These are phyloP conservation scores for Podosphaera aphanis DNA, from an alignment of 2,329 filamentous ascomycete genomes.

Conservation along the genomic window DNA sequence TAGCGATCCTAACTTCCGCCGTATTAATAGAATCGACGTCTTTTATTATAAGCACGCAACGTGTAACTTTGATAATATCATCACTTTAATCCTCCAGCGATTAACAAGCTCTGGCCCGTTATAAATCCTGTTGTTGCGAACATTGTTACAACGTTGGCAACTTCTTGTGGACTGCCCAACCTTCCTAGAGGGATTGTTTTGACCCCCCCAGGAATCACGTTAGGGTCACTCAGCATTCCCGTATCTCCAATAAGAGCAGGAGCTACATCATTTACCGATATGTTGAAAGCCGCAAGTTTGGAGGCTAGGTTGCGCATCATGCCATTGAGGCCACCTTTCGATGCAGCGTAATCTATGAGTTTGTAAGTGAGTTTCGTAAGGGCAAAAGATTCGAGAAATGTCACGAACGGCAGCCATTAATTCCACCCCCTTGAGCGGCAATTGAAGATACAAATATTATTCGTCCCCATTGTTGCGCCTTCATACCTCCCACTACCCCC, in stretches of 20 bases:
- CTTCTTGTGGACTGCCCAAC: slow-evolving; percentile 22
- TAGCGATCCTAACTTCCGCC: too few species aligned
- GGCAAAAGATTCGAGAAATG: neutral
- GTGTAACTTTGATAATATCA: too few species aligned
- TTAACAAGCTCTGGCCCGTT: slow-evolving; percentile 22
- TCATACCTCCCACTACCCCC: slow-evolving; percentile 12
- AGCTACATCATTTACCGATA: slow-evolving; percentile 25
- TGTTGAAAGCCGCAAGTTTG: slow-evolving; percentile 20
- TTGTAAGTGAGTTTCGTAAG: neutral
- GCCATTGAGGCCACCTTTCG: slow-evolving; percentile 22
- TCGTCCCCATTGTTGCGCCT: slow-evolving; percentile 19
- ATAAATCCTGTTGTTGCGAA: slow-evolving; percentile 23
- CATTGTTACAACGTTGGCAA: slow-evolving; percentile 24
- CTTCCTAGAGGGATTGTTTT: slow-evolving; percentile 21
- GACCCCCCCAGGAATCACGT: slow-evolving; percentile 9
- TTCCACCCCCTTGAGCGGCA: slow-evolving; percentile 8
- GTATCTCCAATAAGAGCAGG: slow-evolving; percentile 24
- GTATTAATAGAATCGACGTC: too few species aligned
- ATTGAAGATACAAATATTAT: slow-evolving; percentile 12
- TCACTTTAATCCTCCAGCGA: slow-evolving; percentile 19
- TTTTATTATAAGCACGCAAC: too few species aligned
- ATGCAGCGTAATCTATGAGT: slow-evolving; percentile 12
- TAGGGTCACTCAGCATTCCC: slow-evolving; percentile 19
- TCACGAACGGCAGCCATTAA: slow-evolving; percentile 12
- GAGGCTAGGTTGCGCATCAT: slow-evolving; percentile 23